phyloP scores from a whole-genome alignment of 345 rosid species.

The Pistacia atlantica region DNA sequence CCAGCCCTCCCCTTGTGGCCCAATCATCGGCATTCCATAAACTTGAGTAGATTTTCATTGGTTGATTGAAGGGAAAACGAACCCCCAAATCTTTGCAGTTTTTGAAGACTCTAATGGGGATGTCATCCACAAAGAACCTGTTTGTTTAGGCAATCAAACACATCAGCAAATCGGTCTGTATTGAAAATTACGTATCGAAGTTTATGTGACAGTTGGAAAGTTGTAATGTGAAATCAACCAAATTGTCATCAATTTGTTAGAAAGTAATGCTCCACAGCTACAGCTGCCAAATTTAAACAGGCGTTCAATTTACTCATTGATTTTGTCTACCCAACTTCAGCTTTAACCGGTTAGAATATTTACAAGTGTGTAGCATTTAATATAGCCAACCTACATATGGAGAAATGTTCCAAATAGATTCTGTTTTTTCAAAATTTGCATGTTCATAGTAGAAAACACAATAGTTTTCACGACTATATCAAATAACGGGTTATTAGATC shows the following conservation, averaged over 20 bases:
- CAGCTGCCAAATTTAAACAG: neutral
- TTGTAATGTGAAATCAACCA: neutral
- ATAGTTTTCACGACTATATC: no score
- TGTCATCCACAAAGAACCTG: constrained; percentile 76
- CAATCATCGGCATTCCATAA: constrained; percentile 88
- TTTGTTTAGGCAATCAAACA: neutral
- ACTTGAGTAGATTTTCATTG: constrained; percentile 48
- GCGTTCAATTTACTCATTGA: neutral
- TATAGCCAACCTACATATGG: no score
- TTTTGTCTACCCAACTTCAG: neutral
- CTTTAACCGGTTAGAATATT: neutral
- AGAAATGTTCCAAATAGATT: no score
- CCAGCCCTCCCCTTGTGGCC: constrained; percentile 89
- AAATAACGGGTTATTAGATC: no score
- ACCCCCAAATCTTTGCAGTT: constrained; percentile 77
- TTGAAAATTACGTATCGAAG: neutral
- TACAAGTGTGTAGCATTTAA: no score
- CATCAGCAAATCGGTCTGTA: neutral
- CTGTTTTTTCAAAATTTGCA: no score
- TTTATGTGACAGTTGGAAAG: neutral
- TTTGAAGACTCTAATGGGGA: constrained; percentile 83
- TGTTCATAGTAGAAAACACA: no score
- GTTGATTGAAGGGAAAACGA: constrained; percentile 60
- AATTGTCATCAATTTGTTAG: neutral
- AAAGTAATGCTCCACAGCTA: neutral